A percentile compares a stretch with the other conserved stretches of the same genome.
Conservation (phyloP, 495 filamentous ascomycete genomes). For the Penicillium maclennaniae region DNA sequence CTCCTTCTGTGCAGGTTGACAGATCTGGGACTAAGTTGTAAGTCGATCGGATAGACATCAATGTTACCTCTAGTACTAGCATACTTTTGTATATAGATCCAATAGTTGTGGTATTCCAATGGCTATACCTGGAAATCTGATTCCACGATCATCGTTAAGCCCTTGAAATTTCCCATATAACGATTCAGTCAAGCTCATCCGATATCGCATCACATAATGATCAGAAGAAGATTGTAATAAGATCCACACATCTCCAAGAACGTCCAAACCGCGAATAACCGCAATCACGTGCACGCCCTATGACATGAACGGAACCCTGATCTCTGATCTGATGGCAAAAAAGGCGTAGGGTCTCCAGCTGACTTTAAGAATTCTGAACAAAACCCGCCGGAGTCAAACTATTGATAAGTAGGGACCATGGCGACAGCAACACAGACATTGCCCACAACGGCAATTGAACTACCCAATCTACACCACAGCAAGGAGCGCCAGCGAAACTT, state of each 20-base stretch:
- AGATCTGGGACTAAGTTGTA: constrained; percentile 12
- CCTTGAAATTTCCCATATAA: background rate
- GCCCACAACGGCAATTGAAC: constrained; percentile 19
- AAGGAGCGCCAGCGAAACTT: constrained; percentile 19
- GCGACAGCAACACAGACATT: constrained; percentile 16
- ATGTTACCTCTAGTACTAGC: background rate
- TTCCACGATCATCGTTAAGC: background rate
- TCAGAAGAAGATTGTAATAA: background rate
- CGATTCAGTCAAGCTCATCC: background rate
- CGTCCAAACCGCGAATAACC: constrained; percentile 1
- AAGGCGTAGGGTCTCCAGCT: background rate
- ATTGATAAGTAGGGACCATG: constrained; percentile 5
- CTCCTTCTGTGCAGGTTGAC: background rate
- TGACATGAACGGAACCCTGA: background rate
- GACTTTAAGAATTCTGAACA: background rate
- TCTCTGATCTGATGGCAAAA: background rate
- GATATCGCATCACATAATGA: no score
- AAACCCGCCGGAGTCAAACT: background rate
- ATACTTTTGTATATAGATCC: background rate
- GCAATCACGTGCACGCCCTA: constrained; percentile 9
- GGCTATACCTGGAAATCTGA: background rate
- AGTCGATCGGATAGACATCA: background rate
- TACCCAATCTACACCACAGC: constrained; percentile 10
- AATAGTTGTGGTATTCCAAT: background rate
- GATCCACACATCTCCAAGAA: background rate